Evolutionary conservation across 2,329 filamentous ascomycete species (phyloP), one percentile per base, ranked within the genome.

Genomic region (Macrophomina pseudophaseolina): DNA sequence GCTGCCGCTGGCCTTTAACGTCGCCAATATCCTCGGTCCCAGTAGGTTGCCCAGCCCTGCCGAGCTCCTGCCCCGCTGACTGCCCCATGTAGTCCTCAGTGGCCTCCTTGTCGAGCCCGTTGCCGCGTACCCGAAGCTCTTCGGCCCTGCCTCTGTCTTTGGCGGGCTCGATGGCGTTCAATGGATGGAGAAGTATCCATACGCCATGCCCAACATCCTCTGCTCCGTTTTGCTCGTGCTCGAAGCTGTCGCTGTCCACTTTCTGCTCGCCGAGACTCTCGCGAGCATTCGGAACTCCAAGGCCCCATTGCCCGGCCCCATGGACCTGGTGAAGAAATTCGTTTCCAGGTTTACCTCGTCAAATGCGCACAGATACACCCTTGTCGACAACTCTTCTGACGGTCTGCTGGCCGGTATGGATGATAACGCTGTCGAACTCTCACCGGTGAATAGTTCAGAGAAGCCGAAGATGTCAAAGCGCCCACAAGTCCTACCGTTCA

Each of bases 131-230:
- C 87, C 88, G 0, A 74, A 75, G 1, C 68, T 87, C 2, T 90
- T 91, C 72, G 87, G 86, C 1, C 81, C 84, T 3, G 83, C 81
- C 0, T 85, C 85, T 7, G 71, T 83, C 0, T 79, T 89, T 66
- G 85, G 85, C 4, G 84, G 84, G 0, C 74, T 80, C 53, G 73
- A 80, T 59, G 87, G 86, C 0, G 87, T 87, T 12, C 75, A 78
- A 67, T 90, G 88, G 88, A 85, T 91, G 80, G 77, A 80, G 44
- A 77, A 78, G 60, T 89, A 88, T 75, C 88, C 88, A 0, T 90
- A 86, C 76, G 87, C 87, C 1, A 76, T 90, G 40, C 87, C 88
- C 0, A 90, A 88, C 71, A 74, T 90, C 1, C 77, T 90, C 51
- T 89, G 87, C 71, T 85, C 84, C 7, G 66, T 85, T 1, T 82